A percentile compares a stretch with the other conserved stretches of the same genome.
Evolutionary conservation across 2,329 filamentous ascomycete genomes (phyloP).

Genomic region (Periconia sp.): DNA sequence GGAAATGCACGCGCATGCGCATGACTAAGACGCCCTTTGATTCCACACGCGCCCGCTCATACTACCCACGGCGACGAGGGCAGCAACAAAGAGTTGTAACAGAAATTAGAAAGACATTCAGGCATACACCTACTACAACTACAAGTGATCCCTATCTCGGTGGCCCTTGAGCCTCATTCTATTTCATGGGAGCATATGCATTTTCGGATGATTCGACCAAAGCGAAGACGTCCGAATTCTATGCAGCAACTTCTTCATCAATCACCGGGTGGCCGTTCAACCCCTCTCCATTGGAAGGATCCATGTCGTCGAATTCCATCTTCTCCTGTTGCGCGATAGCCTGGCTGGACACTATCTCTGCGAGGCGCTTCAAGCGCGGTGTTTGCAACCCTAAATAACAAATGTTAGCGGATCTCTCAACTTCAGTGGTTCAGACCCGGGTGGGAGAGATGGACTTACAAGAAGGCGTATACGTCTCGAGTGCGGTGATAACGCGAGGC

Average conservation of each 20-base stretch:
- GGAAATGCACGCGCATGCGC: no score
- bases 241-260: conserved; percentile 23
- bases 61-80: no score
- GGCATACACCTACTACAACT: conserved; percentile 8
- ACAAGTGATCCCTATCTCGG: not conserved
- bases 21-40: no score
- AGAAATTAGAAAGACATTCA: not conserved
- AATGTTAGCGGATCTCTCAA: conserved; percentile 30
- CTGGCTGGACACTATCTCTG: conserved; percentile 97
- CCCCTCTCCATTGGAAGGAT: conserved; percentile 25
- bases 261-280: conserved; percentile 26
- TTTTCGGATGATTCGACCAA: not conserved
- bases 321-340: conserved; percentile 95
- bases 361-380: conserved; percentile 87
- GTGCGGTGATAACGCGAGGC: conserved; percentile 88
- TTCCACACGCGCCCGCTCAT: no score
- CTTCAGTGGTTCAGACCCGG: not conserved
- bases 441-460: conserved; percentile 62
- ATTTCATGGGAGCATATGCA: conserved; percentile 5
- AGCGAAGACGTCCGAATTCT: conserved; percentile 6
- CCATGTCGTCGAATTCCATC: conserved; percentile 56
- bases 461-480: conserved; percentile 97
- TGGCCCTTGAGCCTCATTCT: conserved; percentile 3
- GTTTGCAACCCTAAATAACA: conserved; percentile 79
- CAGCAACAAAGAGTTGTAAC: no score